Conservation (phyloP, 306 rosid species). For the Glycine latifolia region DNA sequence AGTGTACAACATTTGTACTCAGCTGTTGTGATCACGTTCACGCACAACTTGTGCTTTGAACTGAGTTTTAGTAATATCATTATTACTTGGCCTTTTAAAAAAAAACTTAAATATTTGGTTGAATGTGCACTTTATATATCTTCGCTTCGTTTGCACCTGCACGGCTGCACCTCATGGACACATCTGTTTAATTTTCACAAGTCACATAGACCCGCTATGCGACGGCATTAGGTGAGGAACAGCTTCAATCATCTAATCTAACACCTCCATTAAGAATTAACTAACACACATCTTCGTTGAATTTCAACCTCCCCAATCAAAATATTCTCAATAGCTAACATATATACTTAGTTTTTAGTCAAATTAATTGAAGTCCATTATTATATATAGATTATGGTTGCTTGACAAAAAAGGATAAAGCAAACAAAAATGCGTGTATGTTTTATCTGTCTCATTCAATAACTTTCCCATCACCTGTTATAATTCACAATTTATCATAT, state of each 20-base stretch:
- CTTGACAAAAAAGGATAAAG: not conserved
- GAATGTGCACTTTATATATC: not conserved
- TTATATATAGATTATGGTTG: not conserved
- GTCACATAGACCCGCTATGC: not conserved
- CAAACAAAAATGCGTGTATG: not conserved
- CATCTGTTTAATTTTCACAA: too few relatives aligned
- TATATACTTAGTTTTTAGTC: not conserved
- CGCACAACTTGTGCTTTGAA: too few relatives aligned
- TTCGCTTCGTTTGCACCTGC: not conserved
- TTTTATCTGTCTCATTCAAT: not conserved
- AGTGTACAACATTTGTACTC: too few relatives aligned
- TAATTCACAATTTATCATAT: not conserved
- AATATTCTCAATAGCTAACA: not conserved
- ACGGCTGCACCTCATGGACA: not conserved
- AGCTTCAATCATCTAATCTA: not conserved
- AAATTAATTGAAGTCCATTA: conserved; percentile 6
- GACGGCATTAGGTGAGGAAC: not conserved
- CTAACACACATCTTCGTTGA: conserved; percentile 19
- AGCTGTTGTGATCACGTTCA: too few relatives aligned
- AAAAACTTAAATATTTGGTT: not conserved
- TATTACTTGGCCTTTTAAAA: too few relatives aligned
- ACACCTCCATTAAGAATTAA: not conserved
- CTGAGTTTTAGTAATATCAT: too few relatives aligned
- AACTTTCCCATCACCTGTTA: not conserved
- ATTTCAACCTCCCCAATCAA: conserved; percentile 5